phyloP scores from a whole-genome alignment of 495 filamentous ascomycete genomes.

The Aspergillus heteromorphus region DNA sequence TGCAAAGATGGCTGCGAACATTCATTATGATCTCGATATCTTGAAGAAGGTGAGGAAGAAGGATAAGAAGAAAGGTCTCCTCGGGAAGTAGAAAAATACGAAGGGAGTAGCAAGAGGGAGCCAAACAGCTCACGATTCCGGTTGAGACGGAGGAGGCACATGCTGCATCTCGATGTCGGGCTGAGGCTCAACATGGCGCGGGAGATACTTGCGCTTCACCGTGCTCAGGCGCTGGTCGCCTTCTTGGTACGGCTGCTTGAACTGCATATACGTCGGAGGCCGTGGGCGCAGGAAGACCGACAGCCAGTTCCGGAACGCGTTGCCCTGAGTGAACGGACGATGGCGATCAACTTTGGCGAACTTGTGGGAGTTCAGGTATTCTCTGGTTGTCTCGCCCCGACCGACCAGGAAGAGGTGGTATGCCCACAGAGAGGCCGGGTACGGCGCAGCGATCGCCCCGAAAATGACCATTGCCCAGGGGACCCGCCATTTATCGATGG shows the following conservation, averaged over 20 bases:
- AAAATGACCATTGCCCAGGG: slow-evolving; percentile 90
- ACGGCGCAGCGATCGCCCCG: slow-evolving; percentile 64
- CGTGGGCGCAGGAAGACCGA: slow-evolving; percentile 76
- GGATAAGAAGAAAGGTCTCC: neutral
- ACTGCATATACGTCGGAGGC: slow-evolving; percentile 83
- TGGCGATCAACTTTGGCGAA: slow-evolving; percentile 88
- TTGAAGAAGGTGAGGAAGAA: slow-evolving; percentile 3
- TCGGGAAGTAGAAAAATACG: neutral
- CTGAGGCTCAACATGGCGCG: slow-evolving; percentile 47
- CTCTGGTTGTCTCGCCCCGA: slow-evolving; percentile 88
- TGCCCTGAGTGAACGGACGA: slow-evolving; percentile 80
- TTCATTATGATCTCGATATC: slow-evolving; percentile 8
- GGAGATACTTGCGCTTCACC: slow-evolving; percentile 50
- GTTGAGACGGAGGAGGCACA: slow-evolving; percentile 29
- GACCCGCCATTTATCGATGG: slow-evolving; percentile 65
- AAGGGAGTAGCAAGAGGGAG: slow-evolving; percentile 1
- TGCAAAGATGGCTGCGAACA: neutral
- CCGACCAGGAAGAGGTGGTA: slow-evolving; percentile 91
- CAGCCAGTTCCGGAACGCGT: slow-evolving; percentile 70
- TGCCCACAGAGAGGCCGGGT: slow-evolving; percentile 74
- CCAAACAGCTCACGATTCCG: neutral
- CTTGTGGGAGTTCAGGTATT: slow-evolving; percentile 93
- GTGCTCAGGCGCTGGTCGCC: slow-evolving; percentile 83
- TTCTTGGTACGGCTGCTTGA: slow-evolving; percentile 69
- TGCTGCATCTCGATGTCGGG: slow-evolving; percentile 57